A percentile compares a stretch with the other conserved stretches of the same genome.
phyloP scores from a whole-genome alignment of 208 protist genomes.

The Acanthamoeba castellanii region DNA sequence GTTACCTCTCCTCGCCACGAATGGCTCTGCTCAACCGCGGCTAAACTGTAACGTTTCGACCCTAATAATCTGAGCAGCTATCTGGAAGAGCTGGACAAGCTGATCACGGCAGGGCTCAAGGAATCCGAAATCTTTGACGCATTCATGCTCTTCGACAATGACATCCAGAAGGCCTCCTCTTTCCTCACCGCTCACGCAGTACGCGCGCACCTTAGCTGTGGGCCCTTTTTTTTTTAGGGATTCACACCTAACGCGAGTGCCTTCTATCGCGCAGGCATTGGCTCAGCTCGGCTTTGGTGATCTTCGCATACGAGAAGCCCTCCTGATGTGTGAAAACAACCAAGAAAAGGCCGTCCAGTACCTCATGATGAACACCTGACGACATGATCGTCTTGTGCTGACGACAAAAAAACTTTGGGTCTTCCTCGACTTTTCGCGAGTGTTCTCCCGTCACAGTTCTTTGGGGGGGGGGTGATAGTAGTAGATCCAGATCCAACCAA shows the following conservation, averaged over 20 bases:
- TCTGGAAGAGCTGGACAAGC: constrained; percentile 61
- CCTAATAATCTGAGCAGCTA: background rate
- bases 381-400: background rate
- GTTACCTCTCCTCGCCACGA: background rate
- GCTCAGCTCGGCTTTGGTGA: constrained; percentile 65
- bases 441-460: background rate
- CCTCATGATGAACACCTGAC: constrained; percentile 55
- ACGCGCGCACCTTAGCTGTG: background rate
- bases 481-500: too few species aligned
- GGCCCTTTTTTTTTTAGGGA: background rate
- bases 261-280: background rate
- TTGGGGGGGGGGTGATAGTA: too few species aligned
- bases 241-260: background rate
- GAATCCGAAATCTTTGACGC: constrained; percentile 70
- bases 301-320: constrained; percentile 45
- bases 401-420: too few species aligned
- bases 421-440: too few species aligned
- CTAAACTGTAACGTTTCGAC: background rate
- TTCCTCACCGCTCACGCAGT: constrained; percentile 55
- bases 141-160: constrained; percentile 62
- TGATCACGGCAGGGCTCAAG: constrained; percentile 43
- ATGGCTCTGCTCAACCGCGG: background rate
- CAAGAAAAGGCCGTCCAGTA: constrained; percentile 72
- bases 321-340: constrained; percentile 61
- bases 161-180: constrained; percentile 33